phyloP scores from a whole-genome alignment of 768 basidiomycete species.

The Termitomyces sp. region DNA sequence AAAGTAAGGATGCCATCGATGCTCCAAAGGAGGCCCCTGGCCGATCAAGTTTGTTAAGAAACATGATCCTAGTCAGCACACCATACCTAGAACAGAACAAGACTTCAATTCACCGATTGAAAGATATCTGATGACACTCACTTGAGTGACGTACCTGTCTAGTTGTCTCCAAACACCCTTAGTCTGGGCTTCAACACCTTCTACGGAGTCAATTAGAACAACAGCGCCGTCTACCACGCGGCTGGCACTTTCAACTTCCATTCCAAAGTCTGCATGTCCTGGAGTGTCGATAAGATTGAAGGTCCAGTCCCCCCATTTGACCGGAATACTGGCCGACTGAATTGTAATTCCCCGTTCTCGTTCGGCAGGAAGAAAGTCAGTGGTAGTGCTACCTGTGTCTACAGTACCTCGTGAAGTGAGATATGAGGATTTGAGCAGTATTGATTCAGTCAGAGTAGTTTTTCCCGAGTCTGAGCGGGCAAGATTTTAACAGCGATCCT shows the following conservation, averaged over 20 bases:
- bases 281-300: conserved; percentile 90
- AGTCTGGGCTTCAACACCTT: conserved; percentile 89
- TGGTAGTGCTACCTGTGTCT: conserved; percentile 86
- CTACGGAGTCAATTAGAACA: conserved; percentile 84
- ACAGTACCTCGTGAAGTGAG: conserved; percentile 73
- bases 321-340: conserved; percentile 87
- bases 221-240: conserved; percentile 87
- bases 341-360: conserved; percentile 89
- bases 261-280: conserved; percentile 93
- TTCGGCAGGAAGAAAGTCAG: conserved; percentile 86
- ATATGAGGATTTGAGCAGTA: conserved; percentile 70
- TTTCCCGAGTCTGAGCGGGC: conserved; percentile 70
- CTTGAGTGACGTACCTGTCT: conserved; percentile 56
- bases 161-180: conserved; percentile 85
- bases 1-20: conserved; percentile 65
- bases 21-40: conserved; percentile 76
- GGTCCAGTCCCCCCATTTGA: conserved; percentile 78
- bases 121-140: conserved; percentile 17
- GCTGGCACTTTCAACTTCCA: conserved; percentile 93
- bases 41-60: conserved; percentile 85
- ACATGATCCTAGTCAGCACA: conserved; percentile 74
- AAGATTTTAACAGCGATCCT: background rate
- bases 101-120: background rate
- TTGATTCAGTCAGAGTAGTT: conserved; percentile 85
- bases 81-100: conserved; percentile 47